Percentiles rank a stretch among this genome's conserved stretches.
These are phyloP conservation scores for Ammopiptanthus mongolicus DNA, from an alignment of 306 rosid genomes.

Conservation along the genomic window DNA sequence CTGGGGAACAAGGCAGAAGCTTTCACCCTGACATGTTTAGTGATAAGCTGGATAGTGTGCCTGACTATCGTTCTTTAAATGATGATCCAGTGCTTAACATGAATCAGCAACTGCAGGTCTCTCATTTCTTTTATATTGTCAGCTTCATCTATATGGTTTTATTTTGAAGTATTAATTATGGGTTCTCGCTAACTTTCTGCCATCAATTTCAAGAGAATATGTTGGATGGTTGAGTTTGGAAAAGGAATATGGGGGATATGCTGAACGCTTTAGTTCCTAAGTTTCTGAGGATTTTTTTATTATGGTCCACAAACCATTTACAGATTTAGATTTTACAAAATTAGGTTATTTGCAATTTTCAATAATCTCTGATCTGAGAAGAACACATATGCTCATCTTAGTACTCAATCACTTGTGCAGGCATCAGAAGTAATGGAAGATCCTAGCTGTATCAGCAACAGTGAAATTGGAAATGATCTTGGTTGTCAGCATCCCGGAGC, in stretches of 20 bases:
- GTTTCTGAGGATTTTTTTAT: neutral
- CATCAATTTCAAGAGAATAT: neutral
- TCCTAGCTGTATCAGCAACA: conserved; percentile 39
- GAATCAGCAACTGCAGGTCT: conserved; percentile 59
- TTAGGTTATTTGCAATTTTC: neutral
- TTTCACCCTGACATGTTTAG: conserved; percentile 20
- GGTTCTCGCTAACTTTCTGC: conserved; percentile 2
- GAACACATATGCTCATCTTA: conserved; percentile 1
- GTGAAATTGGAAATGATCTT: conserved; percentile 31
- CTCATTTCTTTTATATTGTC: conserved; percentile 17
- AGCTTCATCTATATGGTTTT: neutral
- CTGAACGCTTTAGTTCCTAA: neutral
- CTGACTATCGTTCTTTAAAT: conserved; percentile 24
- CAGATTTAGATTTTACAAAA: neutral
- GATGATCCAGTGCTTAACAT: conserved; percentile 26
- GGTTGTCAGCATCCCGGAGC: conserved; percentile 18
- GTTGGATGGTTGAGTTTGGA: neutral
- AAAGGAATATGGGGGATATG: neutral
- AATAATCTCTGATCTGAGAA: conserved; percentile 3
- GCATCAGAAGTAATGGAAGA: conserved; percentile 46
- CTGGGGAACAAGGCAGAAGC: conserved; percentile 27
- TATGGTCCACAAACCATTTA: neutral
- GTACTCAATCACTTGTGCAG: conserved; percentile 42
- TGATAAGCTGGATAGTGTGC: conserved; percentile 23
- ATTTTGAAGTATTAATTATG: neutral